phyloP scores from a whole-genome alignment of 805 yeast genomes.

The Saccharomycopsis sp. region DNA sequence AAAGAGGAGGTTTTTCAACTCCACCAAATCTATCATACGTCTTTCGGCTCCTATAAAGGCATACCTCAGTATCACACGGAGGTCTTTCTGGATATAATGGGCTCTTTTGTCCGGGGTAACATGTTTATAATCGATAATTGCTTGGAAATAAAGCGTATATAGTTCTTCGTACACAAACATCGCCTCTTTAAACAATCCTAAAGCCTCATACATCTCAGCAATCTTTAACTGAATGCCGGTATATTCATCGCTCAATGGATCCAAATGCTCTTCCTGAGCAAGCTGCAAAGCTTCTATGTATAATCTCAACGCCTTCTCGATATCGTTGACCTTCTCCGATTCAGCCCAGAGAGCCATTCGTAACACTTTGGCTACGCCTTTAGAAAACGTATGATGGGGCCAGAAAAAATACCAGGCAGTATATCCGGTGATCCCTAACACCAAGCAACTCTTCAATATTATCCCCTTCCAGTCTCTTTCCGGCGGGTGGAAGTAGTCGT shows the following conservation, averaged over 20 bases:
- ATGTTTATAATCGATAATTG: constrained; percentile 38
- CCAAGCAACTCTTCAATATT: neutral
- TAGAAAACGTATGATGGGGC: constrained; percentile 67
- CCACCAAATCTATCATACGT: constrained; percentile 4
- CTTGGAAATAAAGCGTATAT: constrained; percentile 50
- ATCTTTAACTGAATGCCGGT: constrained; percentile 86
- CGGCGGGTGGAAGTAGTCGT: neutral
- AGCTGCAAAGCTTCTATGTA: constrained; percentile 70
- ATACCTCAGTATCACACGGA: constrained; percentile 58
- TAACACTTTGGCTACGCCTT: constrained; percentile 61
- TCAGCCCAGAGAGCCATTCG: constrained; percentile 83
- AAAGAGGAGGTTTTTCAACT: constrained; percentile 50
- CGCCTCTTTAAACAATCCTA: constrained; percentile 59
- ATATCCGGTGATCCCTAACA: constrained; percentile 20
- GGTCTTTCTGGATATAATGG: constrained; percentile 60
- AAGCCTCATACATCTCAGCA: constrained; percentile 78
- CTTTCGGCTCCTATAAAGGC: neutral
- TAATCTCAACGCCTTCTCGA: constrained; percentile 57
- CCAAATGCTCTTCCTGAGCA: constrained; percentile 47
- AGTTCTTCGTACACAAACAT: constrained; percentile 60
- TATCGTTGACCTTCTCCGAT: constrained; percentile 53
- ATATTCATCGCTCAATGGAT: constrained; percentile 65
- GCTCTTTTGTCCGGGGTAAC: constrained; percentile 37
- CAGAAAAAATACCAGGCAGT: constrained; percentile 41
- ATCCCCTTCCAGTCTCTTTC: neutral